Base-by-base conservation (phyloP, 2,329 filamentous ascomycete species). In the Fusarium humuli region DNA sequence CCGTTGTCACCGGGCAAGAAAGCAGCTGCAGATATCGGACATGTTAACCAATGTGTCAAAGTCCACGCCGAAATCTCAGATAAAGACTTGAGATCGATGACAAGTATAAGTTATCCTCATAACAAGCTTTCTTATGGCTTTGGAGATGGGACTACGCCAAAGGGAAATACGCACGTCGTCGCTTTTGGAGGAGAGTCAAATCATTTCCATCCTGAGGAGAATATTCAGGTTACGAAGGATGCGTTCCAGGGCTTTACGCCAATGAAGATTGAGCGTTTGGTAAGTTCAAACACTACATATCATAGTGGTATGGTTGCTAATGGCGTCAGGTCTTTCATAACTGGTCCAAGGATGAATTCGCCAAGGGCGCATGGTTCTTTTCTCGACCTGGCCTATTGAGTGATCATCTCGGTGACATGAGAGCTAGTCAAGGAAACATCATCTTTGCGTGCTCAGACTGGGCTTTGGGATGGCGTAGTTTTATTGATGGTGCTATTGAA, bases 401-500 rank as follows among this genome's bases (percentile, higher is more conserved):
- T 0, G 77, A 74, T 2, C 79, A 84, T 56, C 73, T 84, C 0
- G 75, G 79, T 0, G 79, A 79, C n/a, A 77, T 85, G 69, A 72
- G 82, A 40, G 75, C 74, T 2, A 75, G 78, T 2, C 82, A 84
- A 41, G 83, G 81, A 0, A 83, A 83, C 37, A 71, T 85, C 6
- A 65, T 83, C 6, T 86, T 86, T 76, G 83, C 83, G 0, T 83
- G 79, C 55, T 81, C 83, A 0, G 84, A 86, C 48, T 85, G 83
- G 83, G 83, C 83, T 3, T 67, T 82, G 10, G 83, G 83, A 0
- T 85, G 84, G 84, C 76, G 84, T 1, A 81, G 83, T 23, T 85
- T 85, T 41, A 84, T 85, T 14, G 84, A 86, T 64, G 84, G 83
- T 1, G 84, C 83, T 0, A 84, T 85, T 44, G 82, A 85, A 53